A percentile compares a stretch with the other conserved stretches of the same genome.
These are phyloP conservation scores for Penicillium sp. DNA, from an alignment of 2,329 filamentous ascomycete genomes.

Conservation along the genomic window DNA sequence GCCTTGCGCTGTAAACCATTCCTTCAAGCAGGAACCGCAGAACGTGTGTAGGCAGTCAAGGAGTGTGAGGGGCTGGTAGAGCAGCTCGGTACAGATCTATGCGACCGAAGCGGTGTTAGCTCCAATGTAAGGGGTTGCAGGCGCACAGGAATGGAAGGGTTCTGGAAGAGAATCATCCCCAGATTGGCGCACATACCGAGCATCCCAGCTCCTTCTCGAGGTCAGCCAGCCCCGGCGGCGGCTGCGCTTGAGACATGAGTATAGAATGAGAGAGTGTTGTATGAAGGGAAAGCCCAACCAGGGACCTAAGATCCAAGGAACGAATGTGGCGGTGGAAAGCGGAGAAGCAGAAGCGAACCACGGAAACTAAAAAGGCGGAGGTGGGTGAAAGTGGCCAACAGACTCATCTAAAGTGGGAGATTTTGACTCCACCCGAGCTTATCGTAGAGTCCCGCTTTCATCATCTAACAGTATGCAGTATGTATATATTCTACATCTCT, in stretches of 20 bases:
- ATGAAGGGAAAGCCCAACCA: constrained; percentile 4
- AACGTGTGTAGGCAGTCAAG: constrained; percentile 96
- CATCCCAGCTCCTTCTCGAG: constrained; percentile 94
- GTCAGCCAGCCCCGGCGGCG: constrained; percentile 60
- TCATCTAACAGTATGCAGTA: background rate
- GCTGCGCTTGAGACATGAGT: constrained; percentile 32
- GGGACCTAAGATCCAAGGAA: constrained; percentile 15
- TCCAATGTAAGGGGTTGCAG: constrained; percentile 23
- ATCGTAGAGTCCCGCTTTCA: constrained; percentile 22
- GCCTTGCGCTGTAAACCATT: constrained; percentile 90
- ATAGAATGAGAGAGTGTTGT: constrained; percentile 24
- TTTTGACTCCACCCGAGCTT: constrained; percentile 26
- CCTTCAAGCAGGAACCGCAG: constrained; percentile 91
- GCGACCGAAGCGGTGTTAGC: constrained; percentile 13
- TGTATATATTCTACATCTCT: background rate
- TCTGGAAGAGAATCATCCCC: constrained; percentile 16
- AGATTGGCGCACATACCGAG: constrained; percentile 69
- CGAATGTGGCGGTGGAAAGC: constrained; percentile 5
- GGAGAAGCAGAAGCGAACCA: constrained; percentile 8
- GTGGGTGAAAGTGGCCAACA: constrained; percentile 20
- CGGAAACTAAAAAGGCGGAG: constrained; percentile 15
- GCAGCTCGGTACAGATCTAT: constrained; percentile 94
- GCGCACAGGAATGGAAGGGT: constrained; percentile 21
- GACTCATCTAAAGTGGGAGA: constrained; percentile 21
- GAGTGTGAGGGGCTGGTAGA: constrained; percentile 87